Evolutionary conservation across 2,329 filamentous ascomycete species (phyloP), one percentile per base, ranked within the genome.

Genomic region (Apiospora koreana): DNA sequence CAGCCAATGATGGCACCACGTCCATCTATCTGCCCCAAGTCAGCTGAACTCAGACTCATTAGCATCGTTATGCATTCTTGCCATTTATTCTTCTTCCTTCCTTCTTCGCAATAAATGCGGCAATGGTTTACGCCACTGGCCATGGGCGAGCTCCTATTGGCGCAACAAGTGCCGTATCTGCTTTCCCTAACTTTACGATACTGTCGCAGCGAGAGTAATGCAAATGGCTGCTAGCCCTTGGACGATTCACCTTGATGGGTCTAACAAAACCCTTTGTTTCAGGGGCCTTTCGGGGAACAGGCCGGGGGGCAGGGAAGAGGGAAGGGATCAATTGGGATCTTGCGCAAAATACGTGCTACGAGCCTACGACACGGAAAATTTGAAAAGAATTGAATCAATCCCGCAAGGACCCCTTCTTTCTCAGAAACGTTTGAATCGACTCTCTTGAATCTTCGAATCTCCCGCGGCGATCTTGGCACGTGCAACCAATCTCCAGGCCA

Each of bases 181-280:
- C 16, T 23, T 38, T 46, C 18, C 23, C 3, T 43, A 43, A 18
- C 38, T 38, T 45, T 66, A 7, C 65, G 28, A 62, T 23, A 25
- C n/a, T 67, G 65, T 45, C 65, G 64, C 64, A 45, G 41, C 41
- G 7, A 45, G 41, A 66, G 41, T 42, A 42, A 66, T 43, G 64
- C n/a, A 45, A 9, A 43, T 64, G 28, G 58, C 28, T 6, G 25
- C 58, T 42, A 12, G 65, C 65, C 65, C 45, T 67, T 43, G 65
- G 18, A n/a, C 65, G 65, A 67, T 67, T 67, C 65, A 67, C 65
- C 23, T 46, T 31, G 42, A 67, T 67, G 65, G 65, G 65, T 67
- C 65, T 46, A 8, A 67, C 65, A 35, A n/a, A 67, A 31, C 65
- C 65, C 45, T 67, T 46, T 67, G 65, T 67, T 67, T 67, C 65